Evolutionary conservation across 2,329 filamentous ascomycete genomes (phyloP).

Genomic region (Penicillium sp.): DNA sequence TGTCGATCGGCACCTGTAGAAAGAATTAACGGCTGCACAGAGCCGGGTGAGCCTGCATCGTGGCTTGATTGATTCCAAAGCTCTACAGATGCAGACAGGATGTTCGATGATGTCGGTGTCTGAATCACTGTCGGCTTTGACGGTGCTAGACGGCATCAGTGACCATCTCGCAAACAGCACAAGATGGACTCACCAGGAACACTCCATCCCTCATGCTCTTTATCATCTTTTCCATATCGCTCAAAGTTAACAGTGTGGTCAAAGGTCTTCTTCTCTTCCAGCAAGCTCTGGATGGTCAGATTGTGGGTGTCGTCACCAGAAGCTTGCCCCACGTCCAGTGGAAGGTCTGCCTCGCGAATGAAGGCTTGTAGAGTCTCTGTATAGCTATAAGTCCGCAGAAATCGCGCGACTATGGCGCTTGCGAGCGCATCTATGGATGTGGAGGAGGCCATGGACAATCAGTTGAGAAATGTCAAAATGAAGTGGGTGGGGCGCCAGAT

Average conservation of each 20-base stretch:
- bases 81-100: constrained; percentile 50
- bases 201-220: constrained; percentile 44
- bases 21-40: constrained; percentile 35
- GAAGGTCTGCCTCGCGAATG: constrained; percentile 55
- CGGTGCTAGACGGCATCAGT: too few species aligned
- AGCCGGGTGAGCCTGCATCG: too few species aligned
- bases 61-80: too few species aligned
- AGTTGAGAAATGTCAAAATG: neutral
- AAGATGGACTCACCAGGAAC: constrained; percentile 40
- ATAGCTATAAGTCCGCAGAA: constrained; percentile 44
- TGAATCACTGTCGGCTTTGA: constrained; percentile 43
- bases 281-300: constrained; percentile 57
- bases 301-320: constrained; percentile 35
- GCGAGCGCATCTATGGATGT: constrained; percentile 24
- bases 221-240: constrained; percentile 49
- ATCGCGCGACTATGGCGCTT: constrained; percentile 43
- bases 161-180: too few species aligned
- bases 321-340: constrained; percentile 48
- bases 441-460: constrained; percentile 15
- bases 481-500: neutral
- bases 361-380: constrained; percentile 56
- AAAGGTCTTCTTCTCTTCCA: constrained; percentile 60
- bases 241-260: constrained; percentile 57
- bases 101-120: constrained; percentile 50
- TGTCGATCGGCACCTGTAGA: constrained; percentile 49